Evolutionary conservation across 768 basidiomycete species (phyloP).

Genomic region (Auricularia auricula-judae): DNA sequence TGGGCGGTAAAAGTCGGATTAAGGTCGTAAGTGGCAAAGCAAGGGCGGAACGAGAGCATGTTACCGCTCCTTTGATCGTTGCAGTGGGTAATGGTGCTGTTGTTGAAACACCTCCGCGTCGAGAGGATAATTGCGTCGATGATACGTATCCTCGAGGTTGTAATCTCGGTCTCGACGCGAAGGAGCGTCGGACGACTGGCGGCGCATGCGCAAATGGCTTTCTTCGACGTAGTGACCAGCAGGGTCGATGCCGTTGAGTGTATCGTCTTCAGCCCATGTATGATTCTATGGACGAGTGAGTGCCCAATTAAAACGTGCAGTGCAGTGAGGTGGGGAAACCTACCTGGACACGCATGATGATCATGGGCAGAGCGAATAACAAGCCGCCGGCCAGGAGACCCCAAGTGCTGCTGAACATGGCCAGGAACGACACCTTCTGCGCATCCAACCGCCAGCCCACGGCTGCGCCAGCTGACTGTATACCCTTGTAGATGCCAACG

Average conservation of each 20-base stretch:
- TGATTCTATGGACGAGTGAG: background rate
- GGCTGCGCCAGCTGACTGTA: conserved; percentile 70
- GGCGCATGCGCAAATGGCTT: background rate
- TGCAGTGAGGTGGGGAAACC: background rate
- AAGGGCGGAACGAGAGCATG: background rate
- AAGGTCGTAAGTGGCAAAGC: background rate
- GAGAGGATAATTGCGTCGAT: background rate
- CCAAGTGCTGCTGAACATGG: conserved; percentile 66
- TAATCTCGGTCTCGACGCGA: background rate
- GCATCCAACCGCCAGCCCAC: conserved; percentile 66
- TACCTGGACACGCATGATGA: conserved; percentile 51
- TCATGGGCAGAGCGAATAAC: conserved; percentile 59
- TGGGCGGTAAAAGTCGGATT: background rate
- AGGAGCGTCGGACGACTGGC: background rate
- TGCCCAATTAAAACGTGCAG: background rate
- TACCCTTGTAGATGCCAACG: conserved; percentile 68
- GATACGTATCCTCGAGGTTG: background rate
- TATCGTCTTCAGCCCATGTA: background rate
- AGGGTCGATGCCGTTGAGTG: background rate
- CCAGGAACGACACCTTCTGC: conserved; percentile 35
- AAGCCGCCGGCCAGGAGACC: conserved; percentile 52
- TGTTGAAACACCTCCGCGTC: background rate
- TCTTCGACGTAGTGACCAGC: background rate
- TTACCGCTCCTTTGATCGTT: background rate
- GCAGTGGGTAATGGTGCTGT: background rate